A percentile compares a stretch with the other conserved stretches of the same genome.
phyloP scores from a whole-genome alignment of 2,329 filamentous ascomycete species.

The Blumeria graminis region DNA sequence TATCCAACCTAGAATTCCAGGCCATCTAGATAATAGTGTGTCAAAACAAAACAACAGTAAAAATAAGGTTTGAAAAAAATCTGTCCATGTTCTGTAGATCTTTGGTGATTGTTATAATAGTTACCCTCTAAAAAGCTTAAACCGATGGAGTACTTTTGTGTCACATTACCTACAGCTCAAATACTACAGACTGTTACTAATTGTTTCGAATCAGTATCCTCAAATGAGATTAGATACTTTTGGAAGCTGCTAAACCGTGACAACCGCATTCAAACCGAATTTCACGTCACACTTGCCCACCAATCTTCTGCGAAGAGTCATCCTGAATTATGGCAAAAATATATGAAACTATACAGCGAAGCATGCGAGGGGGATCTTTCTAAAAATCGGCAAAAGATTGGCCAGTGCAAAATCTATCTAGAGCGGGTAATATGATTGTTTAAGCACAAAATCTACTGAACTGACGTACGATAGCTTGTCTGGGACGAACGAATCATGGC shows the following conservation, averaged over 20 bases:
- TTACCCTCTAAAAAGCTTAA: slow-evolving; percentile 18
- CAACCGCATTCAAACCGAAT: slow-evolving; percentile 56
- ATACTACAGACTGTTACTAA: slow-evolving; percentile 38
- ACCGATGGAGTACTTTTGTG: slow-evolving; percentile 38
- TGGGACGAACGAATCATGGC: slow-evolving; percentile 80
- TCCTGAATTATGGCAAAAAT: slow-evolving; percentile 52
- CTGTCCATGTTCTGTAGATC: too few relatives aligned
- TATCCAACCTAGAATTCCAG: too few relatives aligned
- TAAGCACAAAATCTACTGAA: neutral
- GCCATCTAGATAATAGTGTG: too few relatives aligned
- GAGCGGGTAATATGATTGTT: slow-evolving; percentile 22
- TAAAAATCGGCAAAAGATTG: slow-evolving; percentile 28
- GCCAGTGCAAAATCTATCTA: slow-evolving; percentile 36
- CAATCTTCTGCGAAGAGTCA: slow-evolving; percentile 34
- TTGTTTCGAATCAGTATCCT: slow-evolving; percentile 32
- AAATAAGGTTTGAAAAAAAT: too few relatives aligned
- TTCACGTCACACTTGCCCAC: slow-evolving; percentile 90
- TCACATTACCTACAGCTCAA: slow-evolving; percentile 26
- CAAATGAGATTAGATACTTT: slow-evolving; percentile 32
- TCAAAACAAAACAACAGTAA: too few relatives aligned
- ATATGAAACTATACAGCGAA: slow-evolving; percentile 31
- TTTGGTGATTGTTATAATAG: too few relatives aligned
- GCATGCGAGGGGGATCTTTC: slow-evolving; percentile 10
- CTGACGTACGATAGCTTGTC: slow-evolving; percentile 28
- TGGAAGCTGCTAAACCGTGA: slow-evolving; percentile 52